Conservation (phyloP, 75 land plant species). For the Picea glauca region DNA sequence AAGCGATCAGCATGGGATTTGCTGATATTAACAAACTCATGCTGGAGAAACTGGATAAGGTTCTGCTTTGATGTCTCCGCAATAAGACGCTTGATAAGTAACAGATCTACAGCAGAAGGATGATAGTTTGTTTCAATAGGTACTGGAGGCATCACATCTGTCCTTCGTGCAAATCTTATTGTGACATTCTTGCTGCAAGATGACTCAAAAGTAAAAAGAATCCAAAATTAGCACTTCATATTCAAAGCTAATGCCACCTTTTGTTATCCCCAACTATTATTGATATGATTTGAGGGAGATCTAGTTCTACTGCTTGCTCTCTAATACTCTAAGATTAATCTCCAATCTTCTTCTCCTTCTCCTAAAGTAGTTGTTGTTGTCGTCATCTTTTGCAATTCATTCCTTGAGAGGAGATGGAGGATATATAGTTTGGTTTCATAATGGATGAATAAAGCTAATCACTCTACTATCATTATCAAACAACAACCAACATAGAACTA, state of each 20-base stretch:
- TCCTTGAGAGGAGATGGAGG: no score
- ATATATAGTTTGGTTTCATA: no score
- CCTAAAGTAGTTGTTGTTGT: no score
- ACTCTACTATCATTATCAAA: no score
- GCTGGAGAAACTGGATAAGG: slow-evolving; percentile 92
- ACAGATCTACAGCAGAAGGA: slow-evolving; percentile 95
- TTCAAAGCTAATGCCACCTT: neutral
- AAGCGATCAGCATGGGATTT: slow-evolving; percentile 87
- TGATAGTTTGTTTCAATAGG: slow-evolving; percentile 96
- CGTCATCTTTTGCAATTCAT: no score
- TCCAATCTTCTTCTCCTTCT: no score
- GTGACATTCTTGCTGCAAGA: slow-evolving; percentile 84
- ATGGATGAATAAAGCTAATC: no score
- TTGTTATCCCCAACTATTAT: no score
- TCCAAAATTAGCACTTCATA: neutral
- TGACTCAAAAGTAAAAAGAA: slow-evolving; percentile 12
- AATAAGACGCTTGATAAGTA: slow-evolving; percentile 90
- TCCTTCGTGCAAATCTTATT: slow-evolving; percentile 82
- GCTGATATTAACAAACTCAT: slow-evolving; percentile 89
- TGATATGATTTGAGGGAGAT: no score
- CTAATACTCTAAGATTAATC: no score
- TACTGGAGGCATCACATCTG: slow-evolving; percentile 95
- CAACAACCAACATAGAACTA: no score
- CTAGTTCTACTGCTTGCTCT: no score
- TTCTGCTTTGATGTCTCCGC: slow-evolving; percentile 83